These are phyloP conservation scores for Globisporangium cylindrosporum DNA, from an alignment of 352 stramenopile species.

Conservation along the genomic window DNA sequence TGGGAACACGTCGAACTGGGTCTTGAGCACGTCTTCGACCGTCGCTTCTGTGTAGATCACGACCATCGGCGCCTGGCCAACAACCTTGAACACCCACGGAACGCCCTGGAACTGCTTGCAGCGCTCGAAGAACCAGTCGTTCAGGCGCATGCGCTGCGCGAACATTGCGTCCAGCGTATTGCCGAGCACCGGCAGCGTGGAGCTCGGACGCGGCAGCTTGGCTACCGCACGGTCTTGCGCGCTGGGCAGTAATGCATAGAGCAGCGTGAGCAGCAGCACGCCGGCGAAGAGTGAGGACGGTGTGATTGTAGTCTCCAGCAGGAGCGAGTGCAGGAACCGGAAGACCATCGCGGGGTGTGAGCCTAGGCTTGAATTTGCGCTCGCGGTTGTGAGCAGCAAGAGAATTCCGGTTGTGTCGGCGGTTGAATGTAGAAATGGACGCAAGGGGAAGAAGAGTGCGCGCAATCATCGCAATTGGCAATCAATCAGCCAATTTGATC, in stretches of 20 bases:
- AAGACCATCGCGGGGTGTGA: background rate
- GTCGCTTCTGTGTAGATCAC: background rate
- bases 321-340: background rate
- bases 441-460: background rate
- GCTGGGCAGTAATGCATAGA: background rate
- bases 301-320: background rate
- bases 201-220: background rate
- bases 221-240: background rate
- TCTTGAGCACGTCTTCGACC: background rate
- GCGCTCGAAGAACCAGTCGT: background rate
- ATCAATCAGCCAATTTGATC: background rate
- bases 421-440: background rate
- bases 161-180: background rate
- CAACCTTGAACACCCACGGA: background rate
- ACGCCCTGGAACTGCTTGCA: background rate
- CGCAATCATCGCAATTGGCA: background rate
- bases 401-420: no score
- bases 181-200: background rate
- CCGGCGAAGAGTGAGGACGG: background rate
- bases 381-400: no score
- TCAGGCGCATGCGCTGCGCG: background rate
- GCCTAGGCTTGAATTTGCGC: no score
- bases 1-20: background rate
- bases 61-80: background rate
- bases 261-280: background rate